Conservation (phyloP, 164 flowering plant species). For the Nymphaea colorata region DNA sequence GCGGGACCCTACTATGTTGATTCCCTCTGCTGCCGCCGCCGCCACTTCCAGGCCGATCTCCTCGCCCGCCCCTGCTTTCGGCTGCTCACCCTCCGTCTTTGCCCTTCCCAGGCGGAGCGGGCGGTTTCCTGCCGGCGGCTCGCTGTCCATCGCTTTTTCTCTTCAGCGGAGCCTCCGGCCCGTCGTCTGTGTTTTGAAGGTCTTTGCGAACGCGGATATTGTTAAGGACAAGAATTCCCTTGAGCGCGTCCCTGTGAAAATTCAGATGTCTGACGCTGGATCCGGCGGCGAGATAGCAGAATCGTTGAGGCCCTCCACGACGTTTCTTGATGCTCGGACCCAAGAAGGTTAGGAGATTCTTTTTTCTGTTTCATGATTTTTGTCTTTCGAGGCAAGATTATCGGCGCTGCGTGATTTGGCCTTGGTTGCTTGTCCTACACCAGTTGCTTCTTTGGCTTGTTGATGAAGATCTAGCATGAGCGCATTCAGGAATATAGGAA, state of each 20-base stretch:
- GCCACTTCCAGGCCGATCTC: conserved; percentile 4
- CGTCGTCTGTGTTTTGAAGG: conserved; percentile 9
- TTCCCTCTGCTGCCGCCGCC: conserved; percentile 14
- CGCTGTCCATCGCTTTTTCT: conserved; percentile 2
- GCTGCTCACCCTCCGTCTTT: conserved; percentile 1
- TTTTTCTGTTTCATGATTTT: no score
- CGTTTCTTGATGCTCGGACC: conserved; percentile 18
- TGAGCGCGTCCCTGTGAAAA: not conserved
- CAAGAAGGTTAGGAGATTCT: not conserved
- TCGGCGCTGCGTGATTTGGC: no score
- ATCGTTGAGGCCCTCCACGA: conserved; percentile 19
- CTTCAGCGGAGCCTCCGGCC: conserved; percentile 4
- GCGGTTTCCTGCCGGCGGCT: not conserved
- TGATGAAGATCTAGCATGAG: no score
- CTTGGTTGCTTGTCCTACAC: no score
- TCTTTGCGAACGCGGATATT: conserved; percentile 29
- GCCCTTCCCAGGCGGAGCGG: not conserved
- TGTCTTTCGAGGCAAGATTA: no score
- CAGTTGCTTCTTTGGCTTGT: no score
- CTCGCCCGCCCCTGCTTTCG: conserved; percentile 13
- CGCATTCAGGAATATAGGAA: no score
- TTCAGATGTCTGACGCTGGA: not conserved
- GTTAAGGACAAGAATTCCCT: conserved; percentile 24
- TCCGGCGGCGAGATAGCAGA: conserved; percentile 5
- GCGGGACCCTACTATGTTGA: conserved; percentile 12